Evolutionary conservation across 495 filamentous ascomycete genomes (phyloP), one percentile per base, ranked within the genome.

Genomic region (Tuber microsphaerosporum): DNA sequence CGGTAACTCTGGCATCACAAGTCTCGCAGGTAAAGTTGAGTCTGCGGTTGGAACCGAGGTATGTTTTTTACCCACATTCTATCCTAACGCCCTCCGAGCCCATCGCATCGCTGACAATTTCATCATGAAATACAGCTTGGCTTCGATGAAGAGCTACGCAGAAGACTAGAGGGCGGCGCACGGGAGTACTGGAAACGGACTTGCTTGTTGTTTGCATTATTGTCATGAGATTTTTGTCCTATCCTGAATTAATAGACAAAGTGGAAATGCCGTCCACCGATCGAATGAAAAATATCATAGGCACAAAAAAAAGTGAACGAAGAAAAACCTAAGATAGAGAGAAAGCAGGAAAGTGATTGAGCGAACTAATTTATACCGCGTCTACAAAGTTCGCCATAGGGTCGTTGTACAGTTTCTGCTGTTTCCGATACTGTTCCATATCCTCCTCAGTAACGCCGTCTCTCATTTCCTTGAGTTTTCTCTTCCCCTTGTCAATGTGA

Each of bases 121-220:
- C 14, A n/a, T 1, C 39, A 26, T 46, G 17, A 19, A 19, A 16
- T 51, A 46, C 69, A 81, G 78, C 79, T 81, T 8, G 74, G 75
- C 3, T 81, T 82, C 22, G 71, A 83, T 83, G 75, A 86, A 85
- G 73, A 84, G 87, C 26, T 87, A 84, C 0, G 76, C 88, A 14
- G 87, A 85, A 39, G 82, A 72, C 37, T 80, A 76, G 39, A 84
- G 84, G 45, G 85, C 80, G 19, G 82, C 84, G 74, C 88, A 88
- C 85, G 87, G 73, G 92, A 93, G 74, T 94, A 94, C 82, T 94
- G 91, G 90, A 92, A 91, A 84, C 89, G 90, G 75, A 94, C 93
- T 19, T 88, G 88, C 76, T 84, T 95, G 78, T 80, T 97, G 65
- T 95, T 97, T 84, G 91, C 86, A 7, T 81, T 90, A 37, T 83